Conservation (phyloP, 2,329 filamentous ascomycete genomes). For the Nannizzia gypsea region DNA sequence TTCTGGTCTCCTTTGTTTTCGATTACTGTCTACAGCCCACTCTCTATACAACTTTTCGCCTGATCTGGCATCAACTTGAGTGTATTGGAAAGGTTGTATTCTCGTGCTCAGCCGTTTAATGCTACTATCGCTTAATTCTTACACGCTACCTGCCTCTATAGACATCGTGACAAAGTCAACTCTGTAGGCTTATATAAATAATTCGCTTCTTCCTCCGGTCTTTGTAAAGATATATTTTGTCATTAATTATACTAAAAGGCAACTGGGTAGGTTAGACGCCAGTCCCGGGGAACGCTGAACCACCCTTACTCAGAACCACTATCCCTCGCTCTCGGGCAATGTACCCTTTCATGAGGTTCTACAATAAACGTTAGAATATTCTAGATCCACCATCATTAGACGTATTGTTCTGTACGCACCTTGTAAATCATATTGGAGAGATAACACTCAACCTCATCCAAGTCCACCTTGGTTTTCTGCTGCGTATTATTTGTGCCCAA, state of each 20-base stretch:
- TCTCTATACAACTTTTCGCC: background rate
- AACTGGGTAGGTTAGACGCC: constrained; percentile 40
- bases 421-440: constrained; percentile 98
- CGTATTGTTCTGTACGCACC: constrained; percentile 40
- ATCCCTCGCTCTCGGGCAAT: constrained; percentile 83
- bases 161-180: too few species aligned
- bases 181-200: too few species aligned
- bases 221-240: background rate
- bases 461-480: constrained; percentile 53
- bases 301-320: constrained; percentile 84
- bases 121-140: background rate
- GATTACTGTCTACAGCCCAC: too few species aligned
- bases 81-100: background rate
- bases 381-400: background rate
- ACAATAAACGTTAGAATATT: constrained; percentile 11
- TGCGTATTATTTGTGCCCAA: constrained; percentile 48
- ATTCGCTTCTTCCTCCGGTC: too few species aligned
- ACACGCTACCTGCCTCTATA: too few species aligned
- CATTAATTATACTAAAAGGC: background rate
- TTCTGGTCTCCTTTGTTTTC: background rate
- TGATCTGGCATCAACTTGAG: background rate
- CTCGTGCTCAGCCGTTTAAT: background rate
- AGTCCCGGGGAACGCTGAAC: constrained; percentile 78
- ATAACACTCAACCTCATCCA: constrained; percentile 90
- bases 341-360: constrained; percentile 96